phyloP scores from a whole-genome alignment of 805 yeast species.

The Myxozyma mucilagina region DNA sequence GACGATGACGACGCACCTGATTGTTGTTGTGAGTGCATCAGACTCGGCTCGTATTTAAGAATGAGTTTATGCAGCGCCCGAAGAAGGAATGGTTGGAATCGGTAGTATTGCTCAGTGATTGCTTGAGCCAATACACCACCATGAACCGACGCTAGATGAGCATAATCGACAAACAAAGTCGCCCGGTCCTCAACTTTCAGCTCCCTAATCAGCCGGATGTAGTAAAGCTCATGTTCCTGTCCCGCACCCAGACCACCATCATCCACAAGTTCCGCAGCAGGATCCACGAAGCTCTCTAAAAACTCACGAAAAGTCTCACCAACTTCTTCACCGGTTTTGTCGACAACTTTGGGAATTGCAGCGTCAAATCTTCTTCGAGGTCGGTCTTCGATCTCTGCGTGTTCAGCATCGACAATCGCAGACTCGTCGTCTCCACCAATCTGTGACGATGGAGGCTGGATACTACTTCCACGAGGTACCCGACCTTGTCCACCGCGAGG shows the following conservation, averaged over 20 bases:
- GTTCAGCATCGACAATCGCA: constrained; percentile 7
- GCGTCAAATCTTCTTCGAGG: constrained; percentile 17
- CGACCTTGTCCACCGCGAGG: too few species aligned
- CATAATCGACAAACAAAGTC: constrained; percentile 82
- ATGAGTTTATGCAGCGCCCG: constrained; percentile 73
- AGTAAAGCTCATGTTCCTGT: constrained; percentile 44
- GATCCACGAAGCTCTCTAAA: constrained; percentile 62
- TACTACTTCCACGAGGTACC: neutral
- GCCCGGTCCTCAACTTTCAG: constrained; percentile 74
- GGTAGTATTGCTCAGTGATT: constrained; percentile 84
- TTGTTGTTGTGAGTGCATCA: constrained; percentile 43
- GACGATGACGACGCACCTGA: neutral
- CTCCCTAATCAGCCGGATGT: constrained; percentile 75
- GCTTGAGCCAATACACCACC: constrained; percentile 84
- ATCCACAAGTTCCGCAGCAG: constrained; percentile 39
- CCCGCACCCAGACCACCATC: constrained; percentile 40
- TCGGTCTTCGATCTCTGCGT: constrained; percentile 21
- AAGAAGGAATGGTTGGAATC: constrained; percentile 83
- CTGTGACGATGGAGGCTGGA: constrained; percentile 4
- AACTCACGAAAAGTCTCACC: constrained; percentile 87
- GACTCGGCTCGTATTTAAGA: constrained; percentile 70
- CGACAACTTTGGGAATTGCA: constrained; percentile 77
- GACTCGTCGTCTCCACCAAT: constrained; percentile 2
- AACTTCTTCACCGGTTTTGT: constrained; percentile 90
- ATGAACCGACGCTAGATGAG: constrained; percentile 68